These are phyloP conservation scores for Suhomyces guaymorum DNA, from an alignment of 1,139 yeast genomes.

Conservation along the genomic window DNA sequence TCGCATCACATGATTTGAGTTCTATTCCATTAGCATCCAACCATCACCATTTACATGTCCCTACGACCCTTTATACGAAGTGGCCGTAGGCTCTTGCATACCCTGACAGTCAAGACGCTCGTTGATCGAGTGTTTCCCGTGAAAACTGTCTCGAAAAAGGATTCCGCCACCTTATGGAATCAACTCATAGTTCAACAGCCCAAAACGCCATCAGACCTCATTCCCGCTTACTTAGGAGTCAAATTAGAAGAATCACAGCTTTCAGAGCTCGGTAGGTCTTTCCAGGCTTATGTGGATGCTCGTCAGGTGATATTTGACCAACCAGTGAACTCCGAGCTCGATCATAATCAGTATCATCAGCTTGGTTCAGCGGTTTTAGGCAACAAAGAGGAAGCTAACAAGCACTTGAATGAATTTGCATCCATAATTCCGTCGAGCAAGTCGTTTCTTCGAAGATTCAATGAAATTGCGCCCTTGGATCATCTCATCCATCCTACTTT, in stretches of 20 bases:
- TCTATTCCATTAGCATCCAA: not conserved
- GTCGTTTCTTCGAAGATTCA: slow-evolving; percentile 6
- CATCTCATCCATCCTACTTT: too few relatives aligned
- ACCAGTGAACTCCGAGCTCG: not conserved
- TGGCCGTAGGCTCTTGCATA: slow-evolving; percentile 3
- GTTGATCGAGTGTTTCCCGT: slow-evolving; percentile 6
- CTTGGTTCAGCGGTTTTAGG: slow-evolving; percentile 3
- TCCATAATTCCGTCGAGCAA: slow-evolving; percentile 3
- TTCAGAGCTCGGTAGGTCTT: slow-evolving; percentile 8
- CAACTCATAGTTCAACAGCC: slow-evolving; percentile 1
- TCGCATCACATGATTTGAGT: slow-evolving; percentile 5
- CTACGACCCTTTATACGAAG: slow-evolving; percentile 1
- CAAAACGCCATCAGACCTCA: slow-evolving; percentile 2
- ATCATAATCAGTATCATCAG: slow-evolving; percentile 3
- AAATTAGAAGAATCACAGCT: slow-evolving; percentile 1
- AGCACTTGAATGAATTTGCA: not conserved
- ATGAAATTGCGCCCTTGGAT: slow-evolving; percentile 8
- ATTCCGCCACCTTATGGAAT: slow-evolving; percentile 1
- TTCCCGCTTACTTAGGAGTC: not conserved
- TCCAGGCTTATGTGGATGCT: slow-evolving; percentile 6
- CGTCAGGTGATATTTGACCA: slow-evolving; percentile 1
- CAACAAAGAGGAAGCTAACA: slow-evolving; percentile 1
- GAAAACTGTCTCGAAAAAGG: not conserved
- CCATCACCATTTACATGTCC: not conserved
- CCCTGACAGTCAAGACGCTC: slow-evolving; percentile 1